These are phyloP conservation scores for Coemansia aciculifera DNA, from an alignment of 192 early-diverging fungal genomes.

Conservation along the genomic window DNA sequence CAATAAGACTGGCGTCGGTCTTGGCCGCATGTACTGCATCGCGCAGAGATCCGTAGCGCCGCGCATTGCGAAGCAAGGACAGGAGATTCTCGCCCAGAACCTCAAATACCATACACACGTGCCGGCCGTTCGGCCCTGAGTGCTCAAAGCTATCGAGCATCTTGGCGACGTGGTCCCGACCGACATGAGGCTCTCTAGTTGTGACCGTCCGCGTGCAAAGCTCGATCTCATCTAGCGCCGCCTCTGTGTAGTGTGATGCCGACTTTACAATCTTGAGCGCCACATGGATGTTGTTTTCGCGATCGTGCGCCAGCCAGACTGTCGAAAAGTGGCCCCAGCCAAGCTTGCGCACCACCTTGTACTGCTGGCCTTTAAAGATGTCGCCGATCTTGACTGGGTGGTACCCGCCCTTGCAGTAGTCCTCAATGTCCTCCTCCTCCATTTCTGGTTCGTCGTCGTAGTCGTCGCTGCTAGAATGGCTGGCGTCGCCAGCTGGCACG, in stretches of 20 bases:
- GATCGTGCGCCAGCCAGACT: conserved; percentile 90
- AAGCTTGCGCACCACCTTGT: conserved; percentile 87
- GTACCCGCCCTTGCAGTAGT: conserved; percentile 94
- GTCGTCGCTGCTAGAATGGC: conserved; percentile 34
- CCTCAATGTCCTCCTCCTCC: conserved; percentile 87
- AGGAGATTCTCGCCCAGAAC: conserved; percentile 94
- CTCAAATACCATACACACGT: conserved; percentile 98
- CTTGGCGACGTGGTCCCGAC: conserved; percentile 70
- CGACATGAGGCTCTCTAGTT: conserved; percentile 37
- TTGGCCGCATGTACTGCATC: conserved; percentile 28
- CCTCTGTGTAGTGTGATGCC: conserved; percentile 92
- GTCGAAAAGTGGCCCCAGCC: conserved; percentile 99
- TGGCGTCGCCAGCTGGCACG: background rate
- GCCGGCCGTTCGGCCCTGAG: conserved; percentile 83
- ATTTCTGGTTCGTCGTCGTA: conserved; percentile 58
- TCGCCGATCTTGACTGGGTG: conserved; percentile 88
- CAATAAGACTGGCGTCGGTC: conserved; percentile 24
- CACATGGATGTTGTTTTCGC: conserved; percentile 72
- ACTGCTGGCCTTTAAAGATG: conserved; percentile 72
- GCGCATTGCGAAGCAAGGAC: conserved; percentile 73
- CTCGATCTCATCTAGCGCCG: conserved; percentile 94
- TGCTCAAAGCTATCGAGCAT: conserved; percentile 92
- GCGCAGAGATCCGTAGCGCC: conserved; percentile 41
- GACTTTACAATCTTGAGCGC: conserved; percentile 98
- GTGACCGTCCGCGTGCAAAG: conserved; percentile 79